These are phyloP conservation scores for Pseudogymnoascus sp. DNA, from an alignment of 2,329 filamentous ascomycete genomes.

Conservation along the genomic window DNA sequence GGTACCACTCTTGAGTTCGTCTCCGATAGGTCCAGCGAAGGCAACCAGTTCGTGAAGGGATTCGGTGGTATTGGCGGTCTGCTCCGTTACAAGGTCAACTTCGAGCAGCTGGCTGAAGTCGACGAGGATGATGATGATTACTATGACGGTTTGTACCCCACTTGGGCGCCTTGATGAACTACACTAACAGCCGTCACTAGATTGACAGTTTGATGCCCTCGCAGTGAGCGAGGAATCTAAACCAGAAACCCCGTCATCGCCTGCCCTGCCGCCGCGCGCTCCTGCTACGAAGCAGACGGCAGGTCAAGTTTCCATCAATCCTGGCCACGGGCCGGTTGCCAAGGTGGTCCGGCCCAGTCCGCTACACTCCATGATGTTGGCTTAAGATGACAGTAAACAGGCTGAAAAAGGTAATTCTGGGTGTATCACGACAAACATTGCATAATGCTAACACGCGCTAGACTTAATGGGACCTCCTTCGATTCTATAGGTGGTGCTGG, in stretches of 20 bases:
- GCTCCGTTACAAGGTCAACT: conserved; percentile 99
- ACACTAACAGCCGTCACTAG: conserved; percentile 32
- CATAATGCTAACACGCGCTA: not conserved
- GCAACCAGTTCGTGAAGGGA: conserved; percentile 99
- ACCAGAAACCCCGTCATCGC: conserved; percentile 47
- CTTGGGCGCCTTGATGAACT: not conserved
- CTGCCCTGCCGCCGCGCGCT: conserved; percentile 35
- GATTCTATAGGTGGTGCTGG: conserved; percentile 1
- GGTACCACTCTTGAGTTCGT: conserved; percentile 95
- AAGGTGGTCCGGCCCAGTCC: conserved; percentile 54
- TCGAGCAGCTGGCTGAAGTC: conserved; percentile 92
- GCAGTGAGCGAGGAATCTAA: conserved; percentile 75
- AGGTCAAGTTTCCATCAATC: conserved; percentile 31
- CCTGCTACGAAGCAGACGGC: conserved; percentile 36
- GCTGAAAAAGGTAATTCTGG: not conserved
- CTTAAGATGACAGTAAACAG: conserved; percentile 15
- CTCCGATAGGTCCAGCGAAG: conserved; percentile 92
- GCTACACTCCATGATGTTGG: conserved; percentile 60
- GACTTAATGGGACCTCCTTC: conserved; percentile 2
- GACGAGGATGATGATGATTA: conserved; percentile 92
- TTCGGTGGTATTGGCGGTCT: conserved; percentile 98
- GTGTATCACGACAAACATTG: not conserved
- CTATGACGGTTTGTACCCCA: conserved; percentile 52
- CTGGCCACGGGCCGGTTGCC: conserved; percentile 29
- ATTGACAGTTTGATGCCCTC: conserved; percentile 90